Evolutionary conservation across 371 early-diverging fungal species (phyloP), one percentile per base, ranked within the genome.

Genomic region (Syncephalastrum sp.): DNA sequence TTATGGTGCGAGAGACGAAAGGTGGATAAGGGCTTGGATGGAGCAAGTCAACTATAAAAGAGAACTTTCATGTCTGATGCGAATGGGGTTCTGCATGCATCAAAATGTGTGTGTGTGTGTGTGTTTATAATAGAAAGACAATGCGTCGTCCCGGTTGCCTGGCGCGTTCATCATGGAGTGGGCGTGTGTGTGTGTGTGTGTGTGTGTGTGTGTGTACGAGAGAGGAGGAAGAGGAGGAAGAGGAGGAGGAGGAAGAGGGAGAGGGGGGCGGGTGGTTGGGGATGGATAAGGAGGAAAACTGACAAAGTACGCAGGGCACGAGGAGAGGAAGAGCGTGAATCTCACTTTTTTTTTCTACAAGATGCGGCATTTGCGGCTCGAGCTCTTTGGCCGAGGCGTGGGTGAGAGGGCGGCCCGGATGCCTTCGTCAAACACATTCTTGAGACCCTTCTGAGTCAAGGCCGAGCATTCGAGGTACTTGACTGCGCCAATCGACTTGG

Each of bases 371-470:
- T 45, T 67, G 61, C 61, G 70, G 72, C 68, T 77, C 38, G 38
- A 33, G 38, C 38, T 33, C 38, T 33, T 33, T 33, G 38, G 38
- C 10, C 38, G 38, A 33, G 66, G 58, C 13, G 66, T 42, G 38
- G 61, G 61, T 15, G 45, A 61, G 49, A 98, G 82, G 6, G 94
- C 97, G 12, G 97, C 96, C 45, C 97, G 88, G 65, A 97, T 97
- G 29, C 97, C 98, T 67, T 93, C 93, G 72, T 98, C 97, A 85
- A 98, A 99, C 43, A 97, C 97, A 63, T 90, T 94, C 86, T 97
- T 96, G 61, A 98, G 77, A 16, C 93, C 93, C 66, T 88, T 89
- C 64, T 91, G 91, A 23, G 92, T 92, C 49, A 91, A 69, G 6
- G 94, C 91, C 13, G 92, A 92, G 68, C 94, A 93, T 74, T 94